Evolutionary conservation across 2,329 filamentous ascomycete species (phyloP).

Genomic region (Colletotrichum cereale): DNA sequence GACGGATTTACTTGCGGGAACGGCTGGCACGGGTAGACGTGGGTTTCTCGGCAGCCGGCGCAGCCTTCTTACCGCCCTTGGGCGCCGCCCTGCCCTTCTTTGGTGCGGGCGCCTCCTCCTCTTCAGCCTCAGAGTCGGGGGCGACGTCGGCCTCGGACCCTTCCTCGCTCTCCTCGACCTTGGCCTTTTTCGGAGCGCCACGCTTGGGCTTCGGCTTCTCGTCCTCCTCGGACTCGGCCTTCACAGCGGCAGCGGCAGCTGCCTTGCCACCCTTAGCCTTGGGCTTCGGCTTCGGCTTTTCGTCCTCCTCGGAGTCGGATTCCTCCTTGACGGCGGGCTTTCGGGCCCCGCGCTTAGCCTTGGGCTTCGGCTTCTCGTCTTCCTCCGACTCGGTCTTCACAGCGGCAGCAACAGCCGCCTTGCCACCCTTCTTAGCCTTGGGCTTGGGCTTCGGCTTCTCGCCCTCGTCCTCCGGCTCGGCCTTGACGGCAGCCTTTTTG

Average conservation of each 20-base stretch:
- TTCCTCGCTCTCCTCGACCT: constrained; percentile 38
- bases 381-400: constrained; percentile 43
- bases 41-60: constrained; percentile 30
- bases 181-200: constrained; percentile 29
- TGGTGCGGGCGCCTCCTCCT: constrained; percentile 21
- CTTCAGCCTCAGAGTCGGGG: constrained; percentile 4
- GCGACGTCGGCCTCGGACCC: constrained; percentile 39
- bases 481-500: constrained; percentile 43
- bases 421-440: constrained; percentile 41
- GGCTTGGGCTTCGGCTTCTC: constrained; percentile 42
- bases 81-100: constrained; percentile 23
- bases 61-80: constrained; percentile 38
- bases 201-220: too few relatives aligned
- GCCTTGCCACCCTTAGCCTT: constrained; percentile 51
- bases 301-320: constrained; percentile 41
- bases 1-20: constrained; percentile 27
- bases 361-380: constrained; percentile 43
- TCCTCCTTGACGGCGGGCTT: constrained; percentile 27
- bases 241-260: too few relatives aligned
- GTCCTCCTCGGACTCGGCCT: constrained; percentile 39
- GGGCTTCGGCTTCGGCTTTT: constrained; percentile 52
- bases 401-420: constrained; percentile 41
- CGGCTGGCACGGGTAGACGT: constrained; percentile 19
- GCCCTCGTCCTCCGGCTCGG: constrained; percentile 43
- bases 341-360: constrained; percentile 37